Evolutionary conservation across 495 filamentous ascomycete genomes (phyloP).

Genomic region (Xylaria grammica): DNA sequence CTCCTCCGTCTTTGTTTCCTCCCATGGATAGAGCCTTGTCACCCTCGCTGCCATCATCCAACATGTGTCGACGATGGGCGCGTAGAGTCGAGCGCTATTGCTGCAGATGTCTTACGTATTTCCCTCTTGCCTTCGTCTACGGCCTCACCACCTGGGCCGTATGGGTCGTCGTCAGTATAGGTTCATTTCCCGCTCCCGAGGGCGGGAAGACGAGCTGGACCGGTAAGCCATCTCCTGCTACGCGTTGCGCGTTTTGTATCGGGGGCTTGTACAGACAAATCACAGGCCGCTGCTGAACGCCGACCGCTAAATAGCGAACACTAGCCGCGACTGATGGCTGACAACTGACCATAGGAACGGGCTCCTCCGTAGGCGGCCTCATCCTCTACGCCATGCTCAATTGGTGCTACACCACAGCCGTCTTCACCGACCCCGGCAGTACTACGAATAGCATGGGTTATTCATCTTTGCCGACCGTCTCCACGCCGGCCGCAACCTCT

Average conservation of each 20-base stretch:
- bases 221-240: conserved; percentile 55
- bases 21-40: conserved; percentile 36
- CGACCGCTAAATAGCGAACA: not conserved
- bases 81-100: conserved; percentile 82
- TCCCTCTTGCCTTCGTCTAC: conserved; percentile 89
- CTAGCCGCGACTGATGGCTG: not conserved
- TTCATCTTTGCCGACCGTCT: conserved; percentile 54
- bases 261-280: not conserved
- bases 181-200: conserved; percentile 56
- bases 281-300: no score
- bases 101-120: conserved; percentile 79
- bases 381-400: conserved; percentile 80
- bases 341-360: conserved; percentile 41
- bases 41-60: conserved; percentile 34
- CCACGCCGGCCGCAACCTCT: conserved; percentile 63
- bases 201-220: conserved; percentile 57
- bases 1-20: not conserved
- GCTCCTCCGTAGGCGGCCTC: conserved; percentile 63
- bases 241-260: not conserved
- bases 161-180: conserved; percentile 82
- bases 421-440: conserved; percentile 87
- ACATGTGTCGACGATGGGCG: conserved; percentile 63
- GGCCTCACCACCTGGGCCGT: conserved; percentile 86
- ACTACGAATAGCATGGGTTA: conserved; percentile 59
- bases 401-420: conserved; percentile 85